Percentiles rank a stretch among this genome's conserved stretches.
phyloP scores from a whole-genome alignment of 768 basidiomycete genomes.

The Panaeolus papilionaceus region DNA sequence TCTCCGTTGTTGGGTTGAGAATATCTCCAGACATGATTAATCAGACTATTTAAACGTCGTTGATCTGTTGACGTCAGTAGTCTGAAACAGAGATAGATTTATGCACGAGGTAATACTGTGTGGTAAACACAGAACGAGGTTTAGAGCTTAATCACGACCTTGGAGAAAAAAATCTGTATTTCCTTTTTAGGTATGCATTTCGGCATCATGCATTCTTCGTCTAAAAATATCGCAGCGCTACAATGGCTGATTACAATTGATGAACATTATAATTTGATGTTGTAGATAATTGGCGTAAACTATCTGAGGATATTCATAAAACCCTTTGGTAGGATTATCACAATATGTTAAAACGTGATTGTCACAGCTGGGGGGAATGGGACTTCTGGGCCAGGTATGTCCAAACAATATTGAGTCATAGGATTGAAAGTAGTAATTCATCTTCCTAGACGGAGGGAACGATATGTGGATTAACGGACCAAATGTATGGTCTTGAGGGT shows the following conservation, averaged over 20 bases:
- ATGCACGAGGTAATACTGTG: not conserved
- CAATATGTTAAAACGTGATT: no score
- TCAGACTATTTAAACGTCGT: not conserved
- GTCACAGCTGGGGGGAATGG: no score
- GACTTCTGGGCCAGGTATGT: no score
- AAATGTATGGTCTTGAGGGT: not conserved
- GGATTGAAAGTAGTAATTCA: not conserved
- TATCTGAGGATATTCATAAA: no score
- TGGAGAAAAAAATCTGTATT: constrained; percentile 8
- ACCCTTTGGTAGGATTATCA: no score
- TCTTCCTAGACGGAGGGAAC: not conserved
- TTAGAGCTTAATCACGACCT: not conserved
- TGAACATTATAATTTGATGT: no score
- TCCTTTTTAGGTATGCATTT: constrained; percentile 9
- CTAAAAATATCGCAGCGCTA: constrained; percentile 13
- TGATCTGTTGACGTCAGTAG: not conserved
- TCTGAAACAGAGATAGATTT: not conserved
- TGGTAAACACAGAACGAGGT: not conserved
- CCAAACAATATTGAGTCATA: not conserved
- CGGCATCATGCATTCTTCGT: constrained; percentile 6
- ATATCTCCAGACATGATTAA: constrained; percentile 37
- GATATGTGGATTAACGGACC: not conserved
- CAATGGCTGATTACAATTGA: no score
- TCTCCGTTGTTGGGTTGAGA: constrained; percentile 1
- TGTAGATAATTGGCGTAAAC: no score